A percentile compares a stretch with the other conserved stretches of the same genome.
These are phyloP conservation scores for Epipyxis sp. DNA, from an alignment of 108 stramenopile species.

Conservation along the genomic window DNA sequence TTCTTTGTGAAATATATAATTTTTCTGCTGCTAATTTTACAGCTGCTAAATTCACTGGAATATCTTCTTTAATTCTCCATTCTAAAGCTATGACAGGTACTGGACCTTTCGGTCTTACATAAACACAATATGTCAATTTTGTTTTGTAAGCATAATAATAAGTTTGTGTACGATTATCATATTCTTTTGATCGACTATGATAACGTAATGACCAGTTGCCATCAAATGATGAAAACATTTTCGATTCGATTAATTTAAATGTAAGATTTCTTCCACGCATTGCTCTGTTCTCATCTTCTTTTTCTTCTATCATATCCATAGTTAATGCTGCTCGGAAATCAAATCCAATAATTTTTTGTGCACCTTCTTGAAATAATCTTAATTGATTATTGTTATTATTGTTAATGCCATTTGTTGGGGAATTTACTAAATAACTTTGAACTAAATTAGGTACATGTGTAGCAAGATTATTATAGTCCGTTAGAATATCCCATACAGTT, in stretches of 20 bases:
- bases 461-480: constrained; percentile 75
- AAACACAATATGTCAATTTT: constrained; percentile 69
- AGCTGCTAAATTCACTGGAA: constrained; percentile 77
- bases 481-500: constrained; percentile 77
- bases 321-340: constrained; percentile 79
- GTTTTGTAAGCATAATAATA: constrained; percentile 45
- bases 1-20: too few relatives aligned
- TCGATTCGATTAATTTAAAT: constrained; percentile 76
- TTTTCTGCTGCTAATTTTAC: constrained; percentile 71
- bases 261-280: constrained; percentile 55
- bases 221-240: constrained; percentile 79
- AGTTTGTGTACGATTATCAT: background rate
- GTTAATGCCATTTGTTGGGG: constrained; percentile 40
- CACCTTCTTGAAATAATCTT: constrained; percentile 77
- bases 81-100: constrained; percentile 88
- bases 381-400: constrained; percentile 24
- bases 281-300: constrained; percentile 44
- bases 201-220: constrained; percentile 60
- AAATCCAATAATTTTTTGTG: constrained; percentile 86
- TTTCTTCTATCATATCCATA: constrained; percentile 78
- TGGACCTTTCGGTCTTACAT: constrained; percentile 78
- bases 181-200: background rate
- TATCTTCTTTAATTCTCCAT: constrained; percentile 89
- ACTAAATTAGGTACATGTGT: constrained; percentile 82
- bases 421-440: constrained; percentile 59